phyloP scores from a whole-genome alignment of 805 yeast genomes.

The Candida glaebosa region DNA sequence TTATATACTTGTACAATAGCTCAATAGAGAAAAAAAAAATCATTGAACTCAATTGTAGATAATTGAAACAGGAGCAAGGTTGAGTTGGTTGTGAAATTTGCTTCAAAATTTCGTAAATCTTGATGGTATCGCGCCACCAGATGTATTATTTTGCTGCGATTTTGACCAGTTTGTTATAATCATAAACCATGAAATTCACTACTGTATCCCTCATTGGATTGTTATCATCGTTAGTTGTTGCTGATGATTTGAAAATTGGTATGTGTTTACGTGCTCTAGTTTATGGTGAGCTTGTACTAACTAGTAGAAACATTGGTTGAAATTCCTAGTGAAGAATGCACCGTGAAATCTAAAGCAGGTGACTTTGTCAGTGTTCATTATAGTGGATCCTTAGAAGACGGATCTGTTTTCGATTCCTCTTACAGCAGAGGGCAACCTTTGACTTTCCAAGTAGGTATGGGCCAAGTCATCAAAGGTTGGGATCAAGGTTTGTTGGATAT shows the following conservation, averaged over 20 bases:
- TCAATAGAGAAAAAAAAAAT: conserved; percentile 3
- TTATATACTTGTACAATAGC: conserved; percentile 22
- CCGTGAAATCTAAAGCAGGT: conserved; percentile 55
- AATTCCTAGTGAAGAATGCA: conserved; percentile 52
- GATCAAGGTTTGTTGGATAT: conserved; percentile 71
- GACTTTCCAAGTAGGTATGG: conserved; percentile 67
- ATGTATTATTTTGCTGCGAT: no score
- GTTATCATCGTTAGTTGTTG: conserved; percentile 7
- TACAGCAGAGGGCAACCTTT: conserved; percentile 62
- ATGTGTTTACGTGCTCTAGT: conserved; percentile 10
- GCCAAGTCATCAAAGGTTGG: conserved; percentile 88
- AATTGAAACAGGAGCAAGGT: no score
- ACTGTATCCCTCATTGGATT: conserved; percentile 4
- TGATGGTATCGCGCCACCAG: background rate
- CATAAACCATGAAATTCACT: conserved; percentile 8
- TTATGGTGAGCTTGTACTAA: conserved; percentile 6
- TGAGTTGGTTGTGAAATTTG: no score
- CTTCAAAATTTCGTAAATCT: no score
- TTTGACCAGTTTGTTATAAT: no score
- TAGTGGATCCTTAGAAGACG: conserved; percentile 65
- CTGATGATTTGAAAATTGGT: conserved; percentile 25
- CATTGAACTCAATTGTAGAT: no score
- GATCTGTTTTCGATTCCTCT: conserved; percentile 75
- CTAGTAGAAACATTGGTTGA: conserved; percentile 29
- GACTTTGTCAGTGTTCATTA: conserved; percentile 76